A percentile compares a stretch with the other conserved stretches of the same genome.
These are phyloP conservation scores for Penicillium freii DNA, from an alignment of 2,329 filamentous ascomycete genomes.

Conservation along the genomic window DNA sequence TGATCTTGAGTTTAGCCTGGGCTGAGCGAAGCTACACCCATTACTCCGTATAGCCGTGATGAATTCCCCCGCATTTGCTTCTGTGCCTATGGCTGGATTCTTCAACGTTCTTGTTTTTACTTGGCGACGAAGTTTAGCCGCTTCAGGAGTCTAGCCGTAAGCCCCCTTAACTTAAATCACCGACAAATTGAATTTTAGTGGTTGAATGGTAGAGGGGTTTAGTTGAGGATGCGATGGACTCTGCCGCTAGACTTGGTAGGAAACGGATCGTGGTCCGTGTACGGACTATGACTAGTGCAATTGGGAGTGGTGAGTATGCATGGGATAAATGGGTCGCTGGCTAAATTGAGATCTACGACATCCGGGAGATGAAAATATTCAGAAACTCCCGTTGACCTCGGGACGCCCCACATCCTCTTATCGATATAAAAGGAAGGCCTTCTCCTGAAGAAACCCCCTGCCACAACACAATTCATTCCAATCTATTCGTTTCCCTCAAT, in stretches of 20 bases:
- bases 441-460: background rate
- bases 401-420: conserved; percentile 1
- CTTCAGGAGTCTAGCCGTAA: too few relatives aligned
- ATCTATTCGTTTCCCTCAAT: background rate
- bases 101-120: background rate
- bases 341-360: conserved; percentile 5
- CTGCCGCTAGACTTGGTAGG: background rate
- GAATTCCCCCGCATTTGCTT: conserved; percentile 5
- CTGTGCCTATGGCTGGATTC: background rate
- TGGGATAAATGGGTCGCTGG: conserved; percentile 4
- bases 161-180: background rate
- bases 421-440: conserved; percentile 4
- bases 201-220: background rate
- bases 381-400: background rate
- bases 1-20: conserved; percentile 4
- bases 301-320: too few relatives aligned
- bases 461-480: background rate
- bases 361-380: background rate
- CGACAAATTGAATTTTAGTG: background rate
- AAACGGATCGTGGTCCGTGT: background rate
- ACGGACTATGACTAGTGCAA: background rate
- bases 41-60: background rate
- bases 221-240: background rate
- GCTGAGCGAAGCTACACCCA: background rate
- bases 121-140: background rate